Evolutionary conservation across 106 monocot species (phyloP), one percentile per base, ranked within the genome.

Genomic region (Cymbidium sinense): DNA sequence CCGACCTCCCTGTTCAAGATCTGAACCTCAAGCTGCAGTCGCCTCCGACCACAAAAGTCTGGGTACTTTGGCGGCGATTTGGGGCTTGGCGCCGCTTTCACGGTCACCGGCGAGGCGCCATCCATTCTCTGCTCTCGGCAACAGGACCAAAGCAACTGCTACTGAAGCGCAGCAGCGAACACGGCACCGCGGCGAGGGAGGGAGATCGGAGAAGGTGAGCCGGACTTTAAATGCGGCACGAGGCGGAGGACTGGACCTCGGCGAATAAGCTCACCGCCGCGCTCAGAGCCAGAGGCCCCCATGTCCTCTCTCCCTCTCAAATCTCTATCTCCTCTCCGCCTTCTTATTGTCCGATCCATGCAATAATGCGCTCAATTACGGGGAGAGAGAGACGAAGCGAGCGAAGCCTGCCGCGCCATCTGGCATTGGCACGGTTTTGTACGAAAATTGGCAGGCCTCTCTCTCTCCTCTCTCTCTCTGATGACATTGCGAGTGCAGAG

Each of bases 21-120:
- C 84, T 94, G 88, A 34, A 94, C 84, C 81, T 98, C 92, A 18
- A 90, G 90, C 81, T 98, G 98, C 69, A 94, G 67, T 77, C 92
- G 77, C 83, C 94, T 81, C 73, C 84, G 83, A 33, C 94, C 98
- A 78, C 98, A 91, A 64, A 94, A 73, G 52, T 98, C 98, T 23
- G 98, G 98, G 86, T 98, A 94, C 81, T 74, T 88, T 23, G 94
- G 92, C 76, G 98, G 94, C 80, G 96, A 94, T 83, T 77, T 88
- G 18, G 93, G 88, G n/a, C 76, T 75, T 34, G 91, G 93, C 61
- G 86, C 70, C 84, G 76, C 51, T 76, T 34, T 69, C 81, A 34
- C 47, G 34, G 18, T 55, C 71, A 44, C 54, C 54, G 54, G 37
- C 23, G 34, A 17, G 35, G 31, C 50, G 35, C 31, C 41, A 2